These are phyloP conservation scores for Candida corydali DNA, from an alignment of 805 yeast species.

Conservation along the genomic window DNA sequence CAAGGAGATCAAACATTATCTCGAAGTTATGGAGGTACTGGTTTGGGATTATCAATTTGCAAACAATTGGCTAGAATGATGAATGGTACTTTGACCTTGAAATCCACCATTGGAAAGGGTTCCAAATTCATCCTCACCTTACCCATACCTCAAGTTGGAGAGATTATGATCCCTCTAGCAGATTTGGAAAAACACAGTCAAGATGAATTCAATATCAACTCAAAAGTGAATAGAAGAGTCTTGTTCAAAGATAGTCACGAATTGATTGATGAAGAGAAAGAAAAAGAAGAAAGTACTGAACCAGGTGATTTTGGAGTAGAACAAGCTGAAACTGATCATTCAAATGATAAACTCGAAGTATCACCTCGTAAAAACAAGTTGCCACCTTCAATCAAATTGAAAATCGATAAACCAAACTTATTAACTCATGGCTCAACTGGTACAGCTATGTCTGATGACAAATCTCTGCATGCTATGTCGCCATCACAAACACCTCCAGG, in stretches of 20 bases:
- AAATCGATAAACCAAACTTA: slow-evolving; percentile 34
- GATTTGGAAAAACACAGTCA: slow-evolving; percentile 46
- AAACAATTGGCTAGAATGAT: slow-evolving; percentile 85
- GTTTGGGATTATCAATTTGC: slow-evolving; percentile 86
- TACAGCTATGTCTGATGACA: slow-evolving; percentile 35
- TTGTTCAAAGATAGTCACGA: slow-evolving; percentile 22
- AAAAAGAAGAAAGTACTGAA: not conserved
- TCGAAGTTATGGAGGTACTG: slow-evolving; percentile 93
- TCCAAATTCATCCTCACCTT: slow-evolving; percentile 79
- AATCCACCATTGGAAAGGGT: slow-evolving; percentile 77
- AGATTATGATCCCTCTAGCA: slow-evolving; percentile 35
- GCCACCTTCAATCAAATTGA: not conserved
- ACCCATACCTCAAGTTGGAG: slow-evolving; percentile 67
- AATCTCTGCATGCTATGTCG: slow-evolving; percentile 13
- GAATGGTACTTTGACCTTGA: slow-evolving; percentile 78
- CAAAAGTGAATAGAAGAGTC: slow-evolving; percentile 50
- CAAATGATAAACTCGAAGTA: no score
- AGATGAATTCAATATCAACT: slow-evolving; percentile 61
- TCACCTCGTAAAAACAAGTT: not conserved
- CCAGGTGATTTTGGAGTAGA: no score
- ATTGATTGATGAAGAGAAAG: slow-evolving; percentile 1
- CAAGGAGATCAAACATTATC: slow-evolving; percentile 96
- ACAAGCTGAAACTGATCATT: no score
- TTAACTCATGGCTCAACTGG: slow-evolving; percentile 49
- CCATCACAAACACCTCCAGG: slow-evolving; percentile 6